A percentile compares a stretch with the other conserved stretches of the same genome.
Conservation (phyloP, 768 basidiomycete genomes). For the Naganishia antarctica region DNA sequence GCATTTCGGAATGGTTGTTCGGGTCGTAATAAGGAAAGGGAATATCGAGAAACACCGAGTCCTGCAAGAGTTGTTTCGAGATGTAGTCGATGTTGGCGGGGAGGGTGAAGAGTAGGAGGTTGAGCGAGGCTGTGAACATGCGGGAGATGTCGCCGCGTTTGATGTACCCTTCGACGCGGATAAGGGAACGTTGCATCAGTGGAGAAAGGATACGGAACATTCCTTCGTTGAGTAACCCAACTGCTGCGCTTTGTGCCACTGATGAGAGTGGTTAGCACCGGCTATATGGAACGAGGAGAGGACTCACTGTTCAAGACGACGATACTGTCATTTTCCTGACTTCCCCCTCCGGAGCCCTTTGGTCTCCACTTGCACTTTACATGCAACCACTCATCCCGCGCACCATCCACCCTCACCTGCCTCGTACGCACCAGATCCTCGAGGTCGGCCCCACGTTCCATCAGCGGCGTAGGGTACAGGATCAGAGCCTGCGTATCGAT, state of each 20-base stretch:
- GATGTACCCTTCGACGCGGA: slow-evolving; percentile 47
- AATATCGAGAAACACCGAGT: slow-evolving; percentile 72
- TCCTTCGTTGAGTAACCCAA: slow-evolving; percentile 44
- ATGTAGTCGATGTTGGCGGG: slow-evolving; percentile 86
- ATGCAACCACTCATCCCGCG: slow-evolving; percentile 30
- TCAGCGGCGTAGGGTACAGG: slow-evolving; percentile 25
- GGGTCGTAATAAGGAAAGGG: slow-evolving; percentile 66
- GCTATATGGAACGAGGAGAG: not conserved
- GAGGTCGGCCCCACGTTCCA: slow-evolving; percentile 14
- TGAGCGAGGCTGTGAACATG: slow-evolving; percentile 76
- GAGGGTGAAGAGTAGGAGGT: slow-evolving; percentile 85
- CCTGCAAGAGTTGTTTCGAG: slow-evolving; percentile 64
- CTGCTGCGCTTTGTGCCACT: slow-evolving; percentile 19
- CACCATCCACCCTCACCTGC: slow-evolving; percentile 16
- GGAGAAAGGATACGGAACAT: slow-evolving; percentile 33
- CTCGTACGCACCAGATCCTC: slow-evolving; percentile 16
- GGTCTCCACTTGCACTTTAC: slow-evolving; percentile 24
- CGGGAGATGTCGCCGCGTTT: slow-evolving; percentile 50
- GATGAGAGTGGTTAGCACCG: no score
- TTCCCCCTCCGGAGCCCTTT: slow-evolving; percentile 1
- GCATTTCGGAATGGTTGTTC: slow-evolving; percentile 55
- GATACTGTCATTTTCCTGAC: not conserved
- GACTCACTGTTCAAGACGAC: slow-evolving; percentile 28
- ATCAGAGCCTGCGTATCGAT: slow-evolving; percentile 27
- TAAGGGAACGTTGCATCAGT: slow-evolving; percentile 40